These are phyloP conservation scores for Saraca asoca DNA, from an alignment of 331 rosid genomes.

Conservation along the genomic window DNA sequence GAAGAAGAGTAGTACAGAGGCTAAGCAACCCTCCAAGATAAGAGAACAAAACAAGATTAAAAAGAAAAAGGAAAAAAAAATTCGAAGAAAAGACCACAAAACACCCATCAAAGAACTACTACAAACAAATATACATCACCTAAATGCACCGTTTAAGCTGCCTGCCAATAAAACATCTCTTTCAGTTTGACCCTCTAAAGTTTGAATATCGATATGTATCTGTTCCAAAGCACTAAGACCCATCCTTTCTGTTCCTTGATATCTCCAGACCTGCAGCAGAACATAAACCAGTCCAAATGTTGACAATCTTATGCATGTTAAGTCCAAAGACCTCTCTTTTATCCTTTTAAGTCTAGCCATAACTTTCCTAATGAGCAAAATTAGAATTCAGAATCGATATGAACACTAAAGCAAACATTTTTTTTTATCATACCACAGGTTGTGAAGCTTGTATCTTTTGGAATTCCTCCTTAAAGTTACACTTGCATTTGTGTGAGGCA, in stretches of 20 bases:
- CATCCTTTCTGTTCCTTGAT: conserved; percentile 47
- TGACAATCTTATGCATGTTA: background rate
- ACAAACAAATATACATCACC: conserved; percentile 47
- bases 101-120: background rate
- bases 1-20: too few species aligned
- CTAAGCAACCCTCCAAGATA: too few species aligned
- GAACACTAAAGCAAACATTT: background rate
- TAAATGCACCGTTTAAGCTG: conserved; percentile 55
- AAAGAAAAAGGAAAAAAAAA: too few species aligned
- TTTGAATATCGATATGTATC: conserved; percentile 55
- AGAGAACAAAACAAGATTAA: too few species aligned
- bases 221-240: conserved; percentile 71
- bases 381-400: background rate
- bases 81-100: too few species aligned
- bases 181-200: conserved; percentile 56
- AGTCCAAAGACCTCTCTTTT: background rate
- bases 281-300: conserved; percentile 2
- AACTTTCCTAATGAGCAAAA: background rate
- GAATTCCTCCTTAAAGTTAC: conserved; percentile 66
- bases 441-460: conserved; percentile 61
- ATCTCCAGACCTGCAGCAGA: conserved; percentile 76
- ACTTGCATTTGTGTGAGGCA: conserved; percentile 47
- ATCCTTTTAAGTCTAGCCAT: background rate
- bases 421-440: conserved; percentile 50
- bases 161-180: conserved; percentile 64